These are phyloP conservation scores for Chalciporus piperatoides DNA, from an alignment of 1,284 basidiomycete species.

Conservation along the genomic window DNA sequence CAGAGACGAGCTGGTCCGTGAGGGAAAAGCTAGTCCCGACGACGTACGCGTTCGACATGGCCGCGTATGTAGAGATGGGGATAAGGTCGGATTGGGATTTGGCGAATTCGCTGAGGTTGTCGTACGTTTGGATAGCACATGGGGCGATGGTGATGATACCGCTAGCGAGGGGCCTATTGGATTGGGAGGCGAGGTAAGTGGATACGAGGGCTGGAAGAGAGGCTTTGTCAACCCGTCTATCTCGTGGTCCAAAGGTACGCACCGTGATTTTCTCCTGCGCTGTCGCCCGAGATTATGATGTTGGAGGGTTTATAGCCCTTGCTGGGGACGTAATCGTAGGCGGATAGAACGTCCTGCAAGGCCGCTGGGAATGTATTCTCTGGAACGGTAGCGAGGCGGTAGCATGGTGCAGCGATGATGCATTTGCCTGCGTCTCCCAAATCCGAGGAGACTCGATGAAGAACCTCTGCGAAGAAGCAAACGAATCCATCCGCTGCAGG, in stretches of 20 bases:
- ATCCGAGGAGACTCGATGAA: conserved; percentile 4
- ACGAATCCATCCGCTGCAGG: conserved; percentile 9
- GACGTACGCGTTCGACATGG: conserved; percentile 8
- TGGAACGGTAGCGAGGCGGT: not conserved
- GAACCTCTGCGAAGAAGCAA: conserved; percentile 14
- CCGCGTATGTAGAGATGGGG: not conserved
- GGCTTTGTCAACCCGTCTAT: too few relatives aligned
- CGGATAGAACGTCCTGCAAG: conserved; percentile 24
- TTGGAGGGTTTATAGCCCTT: conserved; percentile 23
- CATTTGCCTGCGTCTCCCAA: not conserved
- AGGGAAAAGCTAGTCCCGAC: conserved; percentile 6
- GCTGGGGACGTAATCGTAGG: conserved; percentile 27
- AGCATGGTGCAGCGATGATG: not conserved
- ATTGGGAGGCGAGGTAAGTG: conserved; percentile 21
- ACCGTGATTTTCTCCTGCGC: conserved; percentile 27
- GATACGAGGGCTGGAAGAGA: conserved; percentile 20
- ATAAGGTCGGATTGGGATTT: conserved; percentile 7
- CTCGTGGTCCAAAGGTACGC: not conserved
- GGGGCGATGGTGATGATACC: conserved; percentile 19
- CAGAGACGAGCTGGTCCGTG: conserved; percentile 21
- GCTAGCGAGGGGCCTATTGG: conserved; percentile 8
- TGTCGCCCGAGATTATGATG: conserved; percentile 24
- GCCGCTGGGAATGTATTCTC: conserved; percentile 29
- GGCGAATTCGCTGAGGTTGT: conserved; percentile 1
- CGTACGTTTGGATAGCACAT: not conserved